Base-by-base conservation (phyloP, 2,329 filamentous ascomycete species). In the Neofusicoccum kwambonambiense region DNA sequence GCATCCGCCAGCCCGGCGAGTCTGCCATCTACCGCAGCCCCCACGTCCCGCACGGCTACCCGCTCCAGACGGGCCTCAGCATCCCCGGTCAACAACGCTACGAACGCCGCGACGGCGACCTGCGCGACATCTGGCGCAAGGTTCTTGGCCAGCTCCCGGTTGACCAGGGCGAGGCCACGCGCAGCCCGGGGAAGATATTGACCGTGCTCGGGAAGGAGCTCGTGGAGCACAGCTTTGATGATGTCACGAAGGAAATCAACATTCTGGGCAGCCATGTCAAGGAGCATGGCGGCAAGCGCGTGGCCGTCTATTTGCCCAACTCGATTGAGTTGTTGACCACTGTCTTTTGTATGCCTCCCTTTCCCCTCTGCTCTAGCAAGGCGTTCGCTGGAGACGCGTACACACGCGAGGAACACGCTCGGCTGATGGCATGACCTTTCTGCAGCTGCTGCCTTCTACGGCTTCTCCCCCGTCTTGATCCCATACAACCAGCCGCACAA, bases 251-350 rank as follows among this genome's bases (percentile, higher is more conserved):
- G 69, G 90, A 96, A 75, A 97, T 98, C 76, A 93, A 91, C 76
- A 84, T 95, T 34, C 87, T 98, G 72, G 95, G 95, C 68, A 86
- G 87, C 71, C 87, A 93, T 69, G 82, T 91, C 65, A 86, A 90
- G 70, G 86, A 90, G 68, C 87, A 88, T 64, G 87, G 87, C 42
- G 80, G 78, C 3, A 90, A 88, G 75, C 89, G 88, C 57, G 91
- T 98, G 37, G 95, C 93, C 67, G 86, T 98, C 68, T 97, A 96
- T 76, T 84, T 98, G 64, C 92, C 93, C 49, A 97, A 99, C 82
- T 97, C 93, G 52, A 84, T 96, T 72, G 95, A 99, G 78, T 87
- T 96, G 67, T 81, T 99, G 57, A 85, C 87, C 39, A 84, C 90
- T 7, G 81, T 98, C 19, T 96, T 99, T 72, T 86, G 86, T 87